phyloP scores from a whole-genome alignment of 176 grass and related monocot species.

The Tillandsia fasciculata region DNA sequence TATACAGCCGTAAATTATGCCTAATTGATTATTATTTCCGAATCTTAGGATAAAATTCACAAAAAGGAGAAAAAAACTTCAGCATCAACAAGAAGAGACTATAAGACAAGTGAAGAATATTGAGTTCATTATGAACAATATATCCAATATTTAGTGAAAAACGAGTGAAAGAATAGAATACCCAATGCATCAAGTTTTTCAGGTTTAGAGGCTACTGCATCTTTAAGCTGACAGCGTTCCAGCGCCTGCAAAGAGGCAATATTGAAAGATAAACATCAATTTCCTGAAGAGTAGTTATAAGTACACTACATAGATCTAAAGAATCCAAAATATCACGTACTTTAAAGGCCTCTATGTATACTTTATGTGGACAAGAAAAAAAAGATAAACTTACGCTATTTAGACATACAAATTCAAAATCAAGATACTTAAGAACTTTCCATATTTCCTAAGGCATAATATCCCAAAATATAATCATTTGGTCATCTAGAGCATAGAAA shows the following conservation, averaged over 20 bases:
- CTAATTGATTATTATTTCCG: background rate
- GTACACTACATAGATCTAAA: background rate
- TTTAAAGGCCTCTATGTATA: too few relatives aligned
- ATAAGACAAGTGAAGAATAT: background rate
- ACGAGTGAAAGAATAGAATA: slow-evolving; percentile 16
- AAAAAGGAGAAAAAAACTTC: background rate
- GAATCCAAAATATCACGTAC: too few relatives aligned
- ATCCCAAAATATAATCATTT: too few relatives aligned
- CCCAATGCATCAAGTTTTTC: slow-evolving; percentile 92
- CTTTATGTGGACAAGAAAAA: too few relatives aligned
- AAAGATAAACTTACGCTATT: too few relatives aligned
- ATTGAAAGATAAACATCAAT: slow-evolving; percentile 7
- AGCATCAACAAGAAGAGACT: background rate
- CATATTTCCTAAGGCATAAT: too few relatives aligned
- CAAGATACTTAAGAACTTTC: too few relatives aligned
- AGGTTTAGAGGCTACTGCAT: slow-evolving; percentile 64
- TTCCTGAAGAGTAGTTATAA: background rate
- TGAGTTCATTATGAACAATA: background rate
- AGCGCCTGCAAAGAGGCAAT: slow-evolving; percentile 47
- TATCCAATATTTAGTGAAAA: background rate
- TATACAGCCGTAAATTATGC: too few relatives aligned
- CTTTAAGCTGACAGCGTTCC: slow-evolving; percentile 87
- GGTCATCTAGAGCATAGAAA: background rate
- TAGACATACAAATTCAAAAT: too few relatives aligned
- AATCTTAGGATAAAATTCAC: background rate